Evolutionary conservation across 2,329 filamentous ascomycete genomes (phyloP).

Genomic region (Colletotrichum navitas): DNA sequence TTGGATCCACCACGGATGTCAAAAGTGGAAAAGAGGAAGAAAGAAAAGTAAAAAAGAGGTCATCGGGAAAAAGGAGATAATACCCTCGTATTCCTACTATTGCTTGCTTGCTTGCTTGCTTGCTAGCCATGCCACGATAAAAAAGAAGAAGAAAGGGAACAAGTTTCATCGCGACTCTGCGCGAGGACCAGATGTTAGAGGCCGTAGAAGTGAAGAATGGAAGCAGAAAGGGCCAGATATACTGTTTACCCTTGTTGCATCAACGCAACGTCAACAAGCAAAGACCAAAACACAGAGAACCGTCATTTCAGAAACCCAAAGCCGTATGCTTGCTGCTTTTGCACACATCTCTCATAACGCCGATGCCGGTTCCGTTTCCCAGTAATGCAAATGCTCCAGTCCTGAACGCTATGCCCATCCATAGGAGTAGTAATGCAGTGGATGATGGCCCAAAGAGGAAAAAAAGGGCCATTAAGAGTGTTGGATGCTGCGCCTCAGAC

Average conservation of each 20-base stretch:
- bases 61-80: slow-evolving; percentile 21
- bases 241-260: background rate
- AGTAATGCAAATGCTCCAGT: slow-evolving; percentile 34
- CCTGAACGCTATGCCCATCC: slow-evolving; percentile 38
- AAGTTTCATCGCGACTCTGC: slow-evolving; percentile 20
- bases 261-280: background rate
- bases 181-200: slow-evolving; percentile 6
- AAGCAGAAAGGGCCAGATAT: background rate
- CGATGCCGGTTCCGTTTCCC: slow-evolving; percentile 24
- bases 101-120: slow-evolving; percentile 23
- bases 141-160: slow-evolving; percentile 5
- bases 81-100: slow-evolving; percentile 34
- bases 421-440: slow-evolving; percentile 30
- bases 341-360: slow-evolving; percentile 31
- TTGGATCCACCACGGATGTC: background rate
- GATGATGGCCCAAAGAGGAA: slow-evolving; percentile 18
- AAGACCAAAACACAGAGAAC: background rate
- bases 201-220: slow-evolving; percentile 12
- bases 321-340: slow-evolving; percentile 31
- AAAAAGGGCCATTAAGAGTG: background rate
- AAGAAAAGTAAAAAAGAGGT: background rate
- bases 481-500: background rate
- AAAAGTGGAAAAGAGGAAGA: background rate
- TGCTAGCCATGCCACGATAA: slow-evolving; percentile 40
- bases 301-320: slow-evolving; percentile 20